Conservation (phyloP, 768 basidiomycete genomes). For the Leucocoprinus sp. region DNA sequence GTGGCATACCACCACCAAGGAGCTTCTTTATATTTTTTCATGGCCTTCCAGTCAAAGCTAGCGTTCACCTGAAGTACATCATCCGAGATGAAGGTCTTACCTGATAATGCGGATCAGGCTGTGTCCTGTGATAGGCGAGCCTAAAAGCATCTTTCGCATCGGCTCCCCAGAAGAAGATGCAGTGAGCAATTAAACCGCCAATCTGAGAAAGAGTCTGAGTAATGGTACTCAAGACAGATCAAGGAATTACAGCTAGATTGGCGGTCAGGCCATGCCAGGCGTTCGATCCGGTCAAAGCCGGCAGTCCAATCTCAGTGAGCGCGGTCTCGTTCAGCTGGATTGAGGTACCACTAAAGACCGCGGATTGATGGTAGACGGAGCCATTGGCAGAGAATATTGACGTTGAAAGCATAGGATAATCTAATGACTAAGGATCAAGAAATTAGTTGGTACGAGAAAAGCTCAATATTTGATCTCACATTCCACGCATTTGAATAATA, state of each 20-base stretch:
- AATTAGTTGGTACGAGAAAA: neutral
- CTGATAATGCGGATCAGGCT: conserved; percentile 52
- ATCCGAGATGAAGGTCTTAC: conserved; percentile 16
- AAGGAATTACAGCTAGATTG: conserved; percentile 35
- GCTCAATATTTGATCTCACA: conserved; percentile 22
- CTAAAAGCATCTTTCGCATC: conserved; percentile 43
- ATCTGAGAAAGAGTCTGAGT: conserved; percentile 27
- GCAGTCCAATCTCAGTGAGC: conserved; percentile 39
- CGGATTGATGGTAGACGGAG: conserved; percentile 42
- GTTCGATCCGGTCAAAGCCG: conserved; percentile 43
- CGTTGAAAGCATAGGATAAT: conserved; percentile 53
- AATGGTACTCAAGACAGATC: neutral
- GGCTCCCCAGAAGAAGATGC: conserved; percentile 48
- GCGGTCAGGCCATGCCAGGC: conserved; percentile 40
- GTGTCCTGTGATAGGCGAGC: conserved; percentile 33
- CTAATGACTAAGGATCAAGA: conserved; percentile 32
- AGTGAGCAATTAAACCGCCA: conserved; percentile 51
- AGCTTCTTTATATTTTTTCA: conserved; percentile 52
- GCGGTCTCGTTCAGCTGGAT: conserved; percentile 50
- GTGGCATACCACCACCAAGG: conserved; percentile 55
- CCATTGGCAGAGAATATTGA: conserved; percentile 50
- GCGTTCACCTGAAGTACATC: neutral
- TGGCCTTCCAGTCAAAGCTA: conserved; percentile 25
- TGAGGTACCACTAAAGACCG: conserved; percentile 43
- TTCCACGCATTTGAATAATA: conserved; percentile 61